Conservation (phyloP, 495 filamentous ascomycete species). For the Podospora pseudoanserina region DNA sequence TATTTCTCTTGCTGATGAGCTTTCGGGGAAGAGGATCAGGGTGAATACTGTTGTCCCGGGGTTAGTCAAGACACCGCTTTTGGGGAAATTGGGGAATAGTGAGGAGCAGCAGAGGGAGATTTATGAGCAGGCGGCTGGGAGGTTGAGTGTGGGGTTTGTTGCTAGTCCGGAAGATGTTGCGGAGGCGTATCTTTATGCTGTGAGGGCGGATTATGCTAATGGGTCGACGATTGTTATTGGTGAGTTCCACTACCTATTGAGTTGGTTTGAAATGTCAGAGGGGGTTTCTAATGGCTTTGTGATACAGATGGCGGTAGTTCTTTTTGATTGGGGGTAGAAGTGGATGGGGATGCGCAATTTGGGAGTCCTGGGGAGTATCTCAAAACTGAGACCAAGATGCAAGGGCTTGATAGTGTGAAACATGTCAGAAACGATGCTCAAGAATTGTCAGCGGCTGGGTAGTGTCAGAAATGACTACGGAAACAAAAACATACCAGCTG, state of each 20-base stretch:
- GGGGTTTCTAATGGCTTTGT: neutral
- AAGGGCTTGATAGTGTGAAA: neutral
- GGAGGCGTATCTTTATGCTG: slow-evolving; percentile 55
- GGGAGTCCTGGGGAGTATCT: too few species aligned
- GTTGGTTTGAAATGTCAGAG: too few species aligned
- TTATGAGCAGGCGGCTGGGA: slow-evolving; percentile 27
- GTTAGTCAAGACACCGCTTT: slow-evolving; percentile 49
- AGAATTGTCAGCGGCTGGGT: too few species aligned
- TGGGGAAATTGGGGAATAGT: slow-evolving; percentile 34
- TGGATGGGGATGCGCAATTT: too few species aligned
- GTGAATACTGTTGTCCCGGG: slow-evolving; percentile 56
- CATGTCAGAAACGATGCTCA: too few species aligned
- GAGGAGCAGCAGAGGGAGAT: slow-evolving; percentile 34
- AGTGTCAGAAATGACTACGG: too few species aligned
- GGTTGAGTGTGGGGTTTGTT: slow-evolving; percentile 42
- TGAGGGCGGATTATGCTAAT: slow-evolving; percentile 53
- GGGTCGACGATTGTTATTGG: slow-evolving; percentile 43
- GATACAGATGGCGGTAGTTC: slow-evolving; percentile 15
- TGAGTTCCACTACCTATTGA: neutral
- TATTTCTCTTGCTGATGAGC: slow-evolving; percentile 48
- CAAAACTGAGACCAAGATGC: too few species aligned
- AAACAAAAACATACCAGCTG: too few species aligned
- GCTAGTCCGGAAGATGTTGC: slow-evolving; percentile 52
- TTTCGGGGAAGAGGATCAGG: slow-evolving; percentile 45
- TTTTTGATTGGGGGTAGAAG: neutral